Percentiles rank a stretch among this genome's conserved stretches.
Evolutionary conservation across 2,329 filamentous ascomycete species (phyloP).

Genomic region (Polytolypa hystricis): DNA sequence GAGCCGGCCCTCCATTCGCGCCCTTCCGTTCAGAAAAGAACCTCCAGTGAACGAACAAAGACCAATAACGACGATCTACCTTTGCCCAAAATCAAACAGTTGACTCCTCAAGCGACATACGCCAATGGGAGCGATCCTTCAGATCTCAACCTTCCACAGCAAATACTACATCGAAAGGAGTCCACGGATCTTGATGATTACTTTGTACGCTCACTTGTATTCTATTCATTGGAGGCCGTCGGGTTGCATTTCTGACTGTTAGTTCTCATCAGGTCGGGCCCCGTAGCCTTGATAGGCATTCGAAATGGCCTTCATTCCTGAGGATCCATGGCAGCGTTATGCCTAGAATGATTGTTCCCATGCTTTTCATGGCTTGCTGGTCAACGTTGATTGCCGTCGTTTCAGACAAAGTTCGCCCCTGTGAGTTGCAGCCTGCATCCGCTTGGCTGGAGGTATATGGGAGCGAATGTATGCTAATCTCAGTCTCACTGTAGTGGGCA

Average conservation of each 20-base stretch:
- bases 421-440: slow-evolving; percentile 23
- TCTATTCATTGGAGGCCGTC: background rate
- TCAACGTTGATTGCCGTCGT: slow-evolving; percentile 53
- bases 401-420: slow-evolving; percentile 33
- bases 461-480: too few relatives aligned
- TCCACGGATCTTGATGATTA: slow-evolving; percentile 48
- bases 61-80: background rate
- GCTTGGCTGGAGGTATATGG: too few relatives aligned
- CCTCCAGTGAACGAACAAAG: background rate
- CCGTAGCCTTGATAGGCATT: slow-evolving; percentile 59
- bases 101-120: slow-evolving; percentile 11
- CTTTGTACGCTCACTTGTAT: slow-evolving; percentile 36
- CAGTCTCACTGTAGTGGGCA: slow-evolving; percentile 32
- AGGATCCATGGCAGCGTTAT: slow-evolving; percentile 65
- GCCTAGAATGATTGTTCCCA: slow-evolving; percentile 61
- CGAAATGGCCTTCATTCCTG: slow-evolving; percentile 65
- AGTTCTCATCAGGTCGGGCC: slow-evolving; percentile 32
- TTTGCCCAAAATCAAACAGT: background rate
- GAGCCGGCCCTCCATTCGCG: background rate
- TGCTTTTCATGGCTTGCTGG: slow-evolving; percentile 54
- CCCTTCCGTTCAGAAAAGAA: background rate
- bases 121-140: slow-evolving; percentile 7
- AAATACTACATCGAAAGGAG: slow-evolving; percentile 11
- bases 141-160: slow-evolving; percentile 10
- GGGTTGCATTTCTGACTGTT: slow-evolving; percentile 3